Evolutionary conservation across 163 green algal genomes (phyloP).

Genomic region (Chloromonas sp.): DNA sequence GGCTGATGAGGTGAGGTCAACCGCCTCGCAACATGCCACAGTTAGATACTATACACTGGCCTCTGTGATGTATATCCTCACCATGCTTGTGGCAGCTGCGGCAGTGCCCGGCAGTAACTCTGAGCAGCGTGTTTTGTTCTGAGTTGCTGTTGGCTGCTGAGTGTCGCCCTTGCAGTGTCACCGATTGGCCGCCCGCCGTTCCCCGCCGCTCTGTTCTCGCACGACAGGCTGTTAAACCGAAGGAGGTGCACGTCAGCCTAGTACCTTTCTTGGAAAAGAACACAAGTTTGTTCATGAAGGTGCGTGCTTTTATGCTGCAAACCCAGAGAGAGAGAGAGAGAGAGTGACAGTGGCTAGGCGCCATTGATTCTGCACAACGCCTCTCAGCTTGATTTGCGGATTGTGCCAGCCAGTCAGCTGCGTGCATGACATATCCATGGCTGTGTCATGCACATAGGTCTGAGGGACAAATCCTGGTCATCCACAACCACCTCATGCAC

Average conservation of each 20-base stretch:
- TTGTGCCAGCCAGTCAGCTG: too few relatives aligned
- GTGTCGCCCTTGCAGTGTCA: too few relatives aligned
- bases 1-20: conserved; percentile 46
- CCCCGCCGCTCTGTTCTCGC: too few relatives aligned
- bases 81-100: background rate
- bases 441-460: too few relatives aligned
- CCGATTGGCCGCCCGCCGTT: too few relatives aligned
- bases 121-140: background rate
- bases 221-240: conserved; percentile 42
- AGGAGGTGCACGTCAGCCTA: conserved; percentile 83
- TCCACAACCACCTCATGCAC: too few relatives aligned
- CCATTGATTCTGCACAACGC: background rate
- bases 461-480: too few relatives aligned
- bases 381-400: background rate
- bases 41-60: too few relatives aligned
- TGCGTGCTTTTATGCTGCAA: conserved; percentile 15
- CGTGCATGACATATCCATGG: too few relatives aligned
- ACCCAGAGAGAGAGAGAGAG: background rate
- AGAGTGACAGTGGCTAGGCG: background rate
- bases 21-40: too few relatives aligned
- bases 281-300: conserved; percentile 89
- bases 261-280: conserved; percentile 94
- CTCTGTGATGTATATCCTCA: background rate
- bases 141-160: too few relatives aligned
- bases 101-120: background rate